Evolutionary conservation across 176 grass and related monocot species (phyloP), one percentile per base, ranked within the genome.

Genomic region (Paspalum notatum): DNA sequence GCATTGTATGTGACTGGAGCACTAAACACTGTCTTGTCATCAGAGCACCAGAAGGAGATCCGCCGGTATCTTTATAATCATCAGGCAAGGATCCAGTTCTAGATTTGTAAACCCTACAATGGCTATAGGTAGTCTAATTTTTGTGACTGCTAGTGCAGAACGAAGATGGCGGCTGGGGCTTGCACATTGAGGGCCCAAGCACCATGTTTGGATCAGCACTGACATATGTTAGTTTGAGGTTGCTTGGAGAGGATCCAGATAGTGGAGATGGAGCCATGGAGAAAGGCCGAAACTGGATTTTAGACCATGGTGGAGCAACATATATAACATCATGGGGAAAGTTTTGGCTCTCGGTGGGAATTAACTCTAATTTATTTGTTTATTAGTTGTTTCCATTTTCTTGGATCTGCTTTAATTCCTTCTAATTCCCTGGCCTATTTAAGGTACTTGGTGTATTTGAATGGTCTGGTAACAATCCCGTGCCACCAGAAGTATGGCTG

Each of bases 371-470:
- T 45, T 87, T 61, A 6, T 50, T 59, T 52, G 5, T 70, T 69
- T 76, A 51, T 72, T 70, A 59, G 39, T 16, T 52, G n/a, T 26
- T 74, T 80, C 49, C 74, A 75, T 84, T 22, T 62, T 87, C 21
- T 42, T 83, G 12, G 52, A 59, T 44, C 68, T 76, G 39, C 12
- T 58, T 78, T 21, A 76, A 42, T 10, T 45, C 48, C n/a, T 86
- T 68, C 79, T 82, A 58, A 86, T 87, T 65, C 48, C 64, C 15
- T 66, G 12, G 70, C 41, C 61, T 65, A 77, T 77, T 83, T 82
- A 50, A 99, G 96, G 96, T 99, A 69, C 90, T 99, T 80, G 92
- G 96, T 76, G 86, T 95, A 55, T 99, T 99, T 95, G 90, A 99
- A 61, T 99, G 96, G 92, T 93, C 84, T 66, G 92, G 96, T 66